Percentiles rank a stretch among this genome's conserved stretches.
phyloP scores from a whole-genome alignment of 768 basidiomycete genomes.

The Amanita thiersii region DNA sequence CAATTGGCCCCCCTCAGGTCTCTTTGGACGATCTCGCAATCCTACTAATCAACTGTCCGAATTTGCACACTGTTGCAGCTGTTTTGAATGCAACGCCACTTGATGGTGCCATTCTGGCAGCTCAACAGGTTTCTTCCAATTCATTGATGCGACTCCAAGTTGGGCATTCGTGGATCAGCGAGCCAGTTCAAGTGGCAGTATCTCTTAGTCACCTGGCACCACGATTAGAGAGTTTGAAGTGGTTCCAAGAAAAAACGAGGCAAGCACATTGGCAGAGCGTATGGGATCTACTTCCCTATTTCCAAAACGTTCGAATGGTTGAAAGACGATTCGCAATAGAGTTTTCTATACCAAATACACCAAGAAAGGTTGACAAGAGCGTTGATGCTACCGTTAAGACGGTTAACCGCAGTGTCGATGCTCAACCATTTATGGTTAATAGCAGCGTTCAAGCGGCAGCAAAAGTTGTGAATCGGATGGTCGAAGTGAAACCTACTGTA shows the following conservation, averaged over 20 bases:
- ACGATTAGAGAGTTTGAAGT: constrained; percentile 58
- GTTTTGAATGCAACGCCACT: constrained; percentile 53
- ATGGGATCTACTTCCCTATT: constrained; percentile 60
- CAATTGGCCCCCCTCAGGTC: constrained; percentile 44
- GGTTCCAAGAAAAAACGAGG: constrained; percentile 75
- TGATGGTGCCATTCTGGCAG: constrained; percentile 33
- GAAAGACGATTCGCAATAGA: constrained; percentile 41
- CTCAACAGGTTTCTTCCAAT: constrained; percentile 46
- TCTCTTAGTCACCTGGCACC: constrained; percentile 76
- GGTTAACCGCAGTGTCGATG: constrained; percentile 23
- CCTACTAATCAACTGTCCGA: constrained; percentile 49
- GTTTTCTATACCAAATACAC: constrained; percentile 14
- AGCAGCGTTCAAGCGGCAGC: constrained; percentile 29
- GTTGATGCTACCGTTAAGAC: constrained; percentile 34
- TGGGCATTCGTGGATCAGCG: constrained; percentile 65
- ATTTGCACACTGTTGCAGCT: constrained; percentile 56
- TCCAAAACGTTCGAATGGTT: constrained; percentile 56
- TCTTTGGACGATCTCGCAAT: constrained; percentile 56
- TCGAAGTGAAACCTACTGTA: constrained; percentile 26
- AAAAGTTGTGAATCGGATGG: constrained; percentile 20
- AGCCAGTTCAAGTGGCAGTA: constrained; percentile 63
- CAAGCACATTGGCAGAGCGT: constrained; percentile 67
- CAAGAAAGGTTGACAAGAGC: constrained; percentile 34
- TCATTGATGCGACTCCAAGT: constrained; percentile 66
- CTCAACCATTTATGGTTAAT: constrained; percentile 20